Base-by-base conservation (phyloP, 163 green algal genomes). In the Chlamydomonas reinhardtii region DNA sequence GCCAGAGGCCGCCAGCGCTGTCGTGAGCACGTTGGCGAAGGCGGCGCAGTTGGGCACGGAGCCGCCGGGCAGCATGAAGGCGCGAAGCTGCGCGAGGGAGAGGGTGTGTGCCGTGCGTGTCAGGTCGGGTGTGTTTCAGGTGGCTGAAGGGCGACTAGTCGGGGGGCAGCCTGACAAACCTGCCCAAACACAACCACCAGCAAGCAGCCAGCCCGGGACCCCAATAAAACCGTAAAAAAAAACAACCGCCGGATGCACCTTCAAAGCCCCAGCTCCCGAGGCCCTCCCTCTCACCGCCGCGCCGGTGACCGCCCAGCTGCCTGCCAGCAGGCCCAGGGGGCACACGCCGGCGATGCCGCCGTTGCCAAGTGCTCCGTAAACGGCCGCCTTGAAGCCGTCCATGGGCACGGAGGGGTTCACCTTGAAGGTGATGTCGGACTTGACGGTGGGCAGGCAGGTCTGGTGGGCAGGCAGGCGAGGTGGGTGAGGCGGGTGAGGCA, bases 341-440 rank as follows among this genome's bases (percentile, higher is more conserved):
- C 78, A 85, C 52, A 85, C 66, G 27, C 78, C 78, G 31, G 56
- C 66, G 17, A 85, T 37, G n/a, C 78, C 78, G 31, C 78, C 78
- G 54, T 78, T 32, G 27, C 48, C 71, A 25, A 85, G 78, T 32
- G 65, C 78, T 4, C 12, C 4, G 78, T 64, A 73, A 0, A 85
- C 78, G 14, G 68, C 48, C 27, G 66, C n/a, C 27, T 69, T 65
- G 64, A 84, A 84, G 27, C 29, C 76, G 27, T 84, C 76, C 39
- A 84, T 31, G 39, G 64, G 39, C 16, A 66, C 52, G 15, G 39
- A 65, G n/a, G 76, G 76, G 64, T 84, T 65, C 32, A 83, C 76
- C 76, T 75, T 84, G 62, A 84, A 84, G 19, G 76, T 84, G 39
- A 84, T 74, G 76, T 84, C 39, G 27, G 16, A 66, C n/a, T 56